Evolutionary conservation across 495 filamentous ascomycete species (phyloP).

Genomic region (Neurospora tetraspora): DNA sequence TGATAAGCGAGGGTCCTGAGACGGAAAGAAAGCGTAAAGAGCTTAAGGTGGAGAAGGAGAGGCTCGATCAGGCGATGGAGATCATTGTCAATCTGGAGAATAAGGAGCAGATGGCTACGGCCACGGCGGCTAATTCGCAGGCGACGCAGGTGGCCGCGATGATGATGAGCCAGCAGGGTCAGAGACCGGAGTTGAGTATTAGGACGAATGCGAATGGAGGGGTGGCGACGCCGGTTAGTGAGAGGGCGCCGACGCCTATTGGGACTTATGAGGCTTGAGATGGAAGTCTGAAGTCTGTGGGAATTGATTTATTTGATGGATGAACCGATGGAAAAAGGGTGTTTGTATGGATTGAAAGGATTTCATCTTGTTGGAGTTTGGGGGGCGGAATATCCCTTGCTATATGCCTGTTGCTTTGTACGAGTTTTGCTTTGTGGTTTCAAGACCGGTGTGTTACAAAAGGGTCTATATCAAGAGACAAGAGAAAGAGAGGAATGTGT

Average conservation of each 20-base stretch:
- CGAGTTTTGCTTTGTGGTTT: not conserved
- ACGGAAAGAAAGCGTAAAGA: slow-evolving; percentile 23
- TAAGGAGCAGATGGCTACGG: not conserved
- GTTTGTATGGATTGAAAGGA: not conserved
- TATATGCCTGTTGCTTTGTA: not conserved
- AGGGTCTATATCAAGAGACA: not conserved
- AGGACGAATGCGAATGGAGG: not conserved
- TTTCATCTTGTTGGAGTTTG: not conserved
- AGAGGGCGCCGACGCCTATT: not conserved
- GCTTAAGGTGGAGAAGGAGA: slow-evolving; percentile 28
- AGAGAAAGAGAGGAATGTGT: not conserved
- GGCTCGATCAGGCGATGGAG: slow-evolving; percentile 29
- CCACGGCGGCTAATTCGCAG: not conserved
- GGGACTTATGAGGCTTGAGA: not conserved
- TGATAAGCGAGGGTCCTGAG: slow-evolving; percentile 37
- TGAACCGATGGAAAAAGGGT: not conserved
- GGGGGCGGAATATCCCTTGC: not conserved
- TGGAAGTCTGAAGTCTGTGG: not conserved
- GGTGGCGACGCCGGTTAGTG: not conserved
- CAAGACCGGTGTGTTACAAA: not conserved
- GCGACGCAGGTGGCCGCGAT: not conserved
- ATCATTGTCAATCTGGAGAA: slow-evolving; percentile 29
- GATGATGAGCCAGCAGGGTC: not conserved
- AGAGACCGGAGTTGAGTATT: not conserved
- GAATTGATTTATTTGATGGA: not conserved